These are phyloP conservation scores for Alternaria atra DNA, from an alignment of 2,329 filamentous ascomycete genomes.

Conservation along the genomic window DNA sequence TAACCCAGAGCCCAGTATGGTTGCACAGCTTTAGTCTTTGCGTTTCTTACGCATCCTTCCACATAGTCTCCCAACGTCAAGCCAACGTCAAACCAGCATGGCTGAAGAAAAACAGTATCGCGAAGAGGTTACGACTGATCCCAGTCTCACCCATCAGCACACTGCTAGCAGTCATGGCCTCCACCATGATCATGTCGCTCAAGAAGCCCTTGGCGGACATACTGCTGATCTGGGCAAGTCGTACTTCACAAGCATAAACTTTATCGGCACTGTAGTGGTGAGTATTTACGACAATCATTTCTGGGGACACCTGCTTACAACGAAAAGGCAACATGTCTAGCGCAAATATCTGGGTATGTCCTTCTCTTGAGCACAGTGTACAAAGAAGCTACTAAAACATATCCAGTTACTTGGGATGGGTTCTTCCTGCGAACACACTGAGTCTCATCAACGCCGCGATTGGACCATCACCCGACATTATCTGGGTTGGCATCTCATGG, in stretches of 20 bases:
- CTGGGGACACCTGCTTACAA: background rate
- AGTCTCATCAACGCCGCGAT: constrained; percentile 50
- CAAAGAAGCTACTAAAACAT: background rate
- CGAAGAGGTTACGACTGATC: constrained; percentile 18
- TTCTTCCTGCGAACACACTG: constrained; percentile 42
- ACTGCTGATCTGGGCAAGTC: constrained; percentile 35
- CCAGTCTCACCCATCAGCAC: constrained; percentile 16
- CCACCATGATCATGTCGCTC: constrained; percentile 41
- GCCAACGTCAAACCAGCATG: constrained; percentile 19
- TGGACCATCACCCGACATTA: constrained; percentile 50
- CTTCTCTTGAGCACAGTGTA: background rate
- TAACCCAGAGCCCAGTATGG: constrained; percentile 12
- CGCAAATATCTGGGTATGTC: constrained; percentile 37
- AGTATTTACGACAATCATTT: background rate
- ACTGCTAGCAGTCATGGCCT: constrained; percentile 25
- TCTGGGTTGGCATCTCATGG: constrained; percentile 50
- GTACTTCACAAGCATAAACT: constrained; percentile 36
- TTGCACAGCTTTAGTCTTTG: background rate
- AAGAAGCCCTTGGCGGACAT: constrained; percentile 40
- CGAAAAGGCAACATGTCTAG: constrained; percentile 40
- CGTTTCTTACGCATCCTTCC: background rate
- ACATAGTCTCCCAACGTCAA: background rate
- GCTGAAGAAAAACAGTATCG: constrained; percentile 30
- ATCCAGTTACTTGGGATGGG: constrained; percentile 39
- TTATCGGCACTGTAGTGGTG: constrained; percentile 45